Evolutionary conservation across 2,329 filamentous ascomycete species (phyloP), one percentile per base, ranked within the genome.

Genomic region (Xylariaceae sp.): DNA sequence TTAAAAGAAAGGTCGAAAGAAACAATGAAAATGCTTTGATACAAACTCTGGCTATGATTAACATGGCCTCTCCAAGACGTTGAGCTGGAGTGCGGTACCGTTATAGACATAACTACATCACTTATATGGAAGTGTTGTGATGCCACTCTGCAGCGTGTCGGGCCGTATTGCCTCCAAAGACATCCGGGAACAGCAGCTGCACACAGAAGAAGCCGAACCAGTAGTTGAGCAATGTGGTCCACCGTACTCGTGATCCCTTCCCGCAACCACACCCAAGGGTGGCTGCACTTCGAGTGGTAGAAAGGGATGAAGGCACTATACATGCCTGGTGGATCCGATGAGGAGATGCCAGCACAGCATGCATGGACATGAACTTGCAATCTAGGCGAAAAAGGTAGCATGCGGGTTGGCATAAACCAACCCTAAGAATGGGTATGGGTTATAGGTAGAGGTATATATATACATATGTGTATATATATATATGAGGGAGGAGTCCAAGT

Each of bases 331-430:
- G 62, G 64, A 60, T 55, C 67, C 66, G 65, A 65, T 70, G 60
- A 62, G 65, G 64, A 65, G 63, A 55, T 60, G 58, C 56, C 68
- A 70, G 57, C 67, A 68, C 68, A 70, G 65, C 68, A 60, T 69
- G 68, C 68, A 70, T 69, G 61, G 64, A 65, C 56, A 60, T 45
- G 62, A 59, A 63, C 62, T 63, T 60, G 8, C 62, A 63, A 61
- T 63, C 58, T 64, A 63, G 62, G 61, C 57, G 61, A 69, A 68
- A 29, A 69, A 65, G 65, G 67, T 67, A 67, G 67, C 68, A 69
- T 69, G 65, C 62, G 60, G 59, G 61, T 47, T 61, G 60, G 62
- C 58, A 57, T 55, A 31, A 32, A 6, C 19, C 19, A 19, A 19
- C 19, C 19, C 19, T 19, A 19, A 19, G 19, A 19, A 19, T 19